These are phyloP conservation scores for Mycothermus thermophilus DNA, from an alignment of 495 filamentous ascomycete genomes.

Conservation along the genomic window DNA sequence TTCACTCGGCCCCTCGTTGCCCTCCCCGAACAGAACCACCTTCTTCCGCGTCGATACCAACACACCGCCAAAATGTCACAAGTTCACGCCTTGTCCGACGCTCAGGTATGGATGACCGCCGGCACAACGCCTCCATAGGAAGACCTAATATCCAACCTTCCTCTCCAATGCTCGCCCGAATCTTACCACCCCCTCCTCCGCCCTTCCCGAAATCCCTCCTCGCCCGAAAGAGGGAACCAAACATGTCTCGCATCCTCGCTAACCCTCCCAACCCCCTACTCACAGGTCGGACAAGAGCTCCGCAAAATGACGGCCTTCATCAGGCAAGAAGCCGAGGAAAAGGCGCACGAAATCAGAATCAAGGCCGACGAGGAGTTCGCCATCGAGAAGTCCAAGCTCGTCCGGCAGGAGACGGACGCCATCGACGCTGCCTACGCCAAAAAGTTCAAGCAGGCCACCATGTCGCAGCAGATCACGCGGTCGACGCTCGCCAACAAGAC, in stretches of 20 bases:
- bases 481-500: slow-evolving; percentile 93
- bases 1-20: not conserved
- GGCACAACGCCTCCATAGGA: too few relatives aligned
- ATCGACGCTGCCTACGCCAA: slow-evolving; percentile 91
- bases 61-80: slow-evolving; percentile 61
- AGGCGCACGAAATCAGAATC: slow-evolving; percentile 88
- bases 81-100: slow-evolving; percentile 86
- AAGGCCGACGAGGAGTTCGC: slow-evolving; percentile 98
- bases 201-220: too few relatives aligned
- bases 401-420: slow-evolving; percentile 79
- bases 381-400: slow-evolving; percentile 96
- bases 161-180: too few relatives aligned
- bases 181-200: too few relatives aligned
- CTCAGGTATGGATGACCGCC: slow-evolving; percentile 86
- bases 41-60: too few relatives aligned
- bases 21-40: slow-evolving; percentile 14
- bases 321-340: slow-evolving; percentile 92
- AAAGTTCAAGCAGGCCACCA: slow-evolving; percentile 93
- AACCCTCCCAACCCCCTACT: too few relatives aligned
- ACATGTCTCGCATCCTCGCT: too few relatives aligned
- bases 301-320: slow-evolving; percentile 99
- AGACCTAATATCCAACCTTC: too few relatives aligned
- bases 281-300: slow-evolving; percentile 89
- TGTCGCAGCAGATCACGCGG: slow-evolving; percentile 93
- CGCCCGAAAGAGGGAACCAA: too few relatives aligned